A percentile compares a stretch with the other conserved stretches of the same genome.
Conservation (phyloP, 2,329 filamentous ascomycete genomes). For the Cercospora zeae-maydis region DNA sequence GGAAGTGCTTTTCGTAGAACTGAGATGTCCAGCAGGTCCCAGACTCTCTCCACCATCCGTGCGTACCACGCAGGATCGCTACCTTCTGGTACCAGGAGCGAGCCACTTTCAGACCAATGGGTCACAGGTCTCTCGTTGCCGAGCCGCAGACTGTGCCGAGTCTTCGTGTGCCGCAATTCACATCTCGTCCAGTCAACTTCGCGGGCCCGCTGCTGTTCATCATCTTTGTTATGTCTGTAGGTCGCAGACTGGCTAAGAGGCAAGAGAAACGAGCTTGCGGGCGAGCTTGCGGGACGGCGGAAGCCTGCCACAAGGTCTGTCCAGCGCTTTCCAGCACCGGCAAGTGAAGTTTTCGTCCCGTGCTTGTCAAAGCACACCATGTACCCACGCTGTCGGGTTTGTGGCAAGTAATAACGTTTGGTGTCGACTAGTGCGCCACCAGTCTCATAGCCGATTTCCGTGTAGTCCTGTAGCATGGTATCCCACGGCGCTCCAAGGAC, state of each 20-base stretch:
- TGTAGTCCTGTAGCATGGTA: constrained; percentile 40
- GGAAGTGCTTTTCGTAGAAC: constrained; percentile 46
- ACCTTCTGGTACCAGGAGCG: constrained; percentile 54
- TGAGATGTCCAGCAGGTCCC: constrained; percentile 63
- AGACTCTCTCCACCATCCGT: constrained; percentile 56
- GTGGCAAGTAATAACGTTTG: constrained; percentile 70
- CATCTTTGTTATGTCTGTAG: constrained; percentile 3
- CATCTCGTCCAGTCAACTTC: constrained; percentile 55
- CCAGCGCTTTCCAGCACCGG: constrained; percentile 40
- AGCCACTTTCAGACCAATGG: constrained; percentile 55
- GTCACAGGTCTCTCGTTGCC: constrained; percentile 58
- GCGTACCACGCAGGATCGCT: constrained; percentile 51
- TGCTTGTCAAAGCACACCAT: constrained; percentile 44
- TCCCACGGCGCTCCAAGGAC: constrained; percentile 61
- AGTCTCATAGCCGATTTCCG: constrained; percentile 55
- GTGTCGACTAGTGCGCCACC: constrained; percentile 56
- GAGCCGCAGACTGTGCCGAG: constrained; percentile 50
- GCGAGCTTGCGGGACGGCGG: constrained; percentile 57
- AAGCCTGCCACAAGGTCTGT: constrained; percentile 45
- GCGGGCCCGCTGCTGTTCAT: constrained; percentile 17
- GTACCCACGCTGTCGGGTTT: constrained; percentile 48
- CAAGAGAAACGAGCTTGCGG: constrained; percentile 60
- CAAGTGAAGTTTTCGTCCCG: not conserved
- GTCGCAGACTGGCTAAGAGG: constrained; percentile 47
- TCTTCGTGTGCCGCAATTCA: constrained; percentile 56